Evolutionary conservation across 345 rosid genomes (phyloP), one percentile per base, ranked within the genome.

Genomic region (Dipteronia sinensis): DNA sequence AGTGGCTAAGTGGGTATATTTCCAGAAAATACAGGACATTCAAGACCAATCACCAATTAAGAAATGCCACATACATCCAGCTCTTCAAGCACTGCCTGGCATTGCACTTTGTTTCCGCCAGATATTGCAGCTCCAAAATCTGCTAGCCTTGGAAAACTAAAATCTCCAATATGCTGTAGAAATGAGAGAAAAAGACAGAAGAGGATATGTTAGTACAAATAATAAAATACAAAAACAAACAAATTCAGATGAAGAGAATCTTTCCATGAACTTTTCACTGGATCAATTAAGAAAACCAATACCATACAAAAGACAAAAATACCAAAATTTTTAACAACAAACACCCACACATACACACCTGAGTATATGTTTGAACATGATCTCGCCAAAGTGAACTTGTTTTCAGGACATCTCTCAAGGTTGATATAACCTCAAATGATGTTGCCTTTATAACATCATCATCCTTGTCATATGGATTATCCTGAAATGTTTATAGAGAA

Each of bases 41-140:
- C 22, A 20, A 73, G 42, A 69, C 64, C 31, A 7, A 38, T 27
- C 67, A 73, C 51, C 51, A 76, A 58, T 34, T 34, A 40, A 56
- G 20, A 69, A 29, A 66, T 53, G 74, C 34, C 67, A 83, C 98
- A 88, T 87, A 97, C 99, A 88, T 97, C 99, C 56, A 97, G 87
- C 90, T 97, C 99, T 83, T 94, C 99, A 82, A 97, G 98, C 55
- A 94, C 99, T 83, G 86, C 84, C 86, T 94, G 98, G 82, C 92
- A 85, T 72, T 91, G 97, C 80, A 87, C 83, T 85, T 88, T 97
- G 87, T 89, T 92, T 69, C 93, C 98, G 29, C 98, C 98, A 58
- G 97, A 92, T 89, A 97, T 94, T 16, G 98, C 98, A 67, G 99
- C 99, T 74, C 99, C 99, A 82, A 97, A 97, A 90, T 97, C 99